phyloP scores from a whole-genome alignment of 2,329 filamentous ascomycete species.

The Gyromitra esculenta region DNA sequence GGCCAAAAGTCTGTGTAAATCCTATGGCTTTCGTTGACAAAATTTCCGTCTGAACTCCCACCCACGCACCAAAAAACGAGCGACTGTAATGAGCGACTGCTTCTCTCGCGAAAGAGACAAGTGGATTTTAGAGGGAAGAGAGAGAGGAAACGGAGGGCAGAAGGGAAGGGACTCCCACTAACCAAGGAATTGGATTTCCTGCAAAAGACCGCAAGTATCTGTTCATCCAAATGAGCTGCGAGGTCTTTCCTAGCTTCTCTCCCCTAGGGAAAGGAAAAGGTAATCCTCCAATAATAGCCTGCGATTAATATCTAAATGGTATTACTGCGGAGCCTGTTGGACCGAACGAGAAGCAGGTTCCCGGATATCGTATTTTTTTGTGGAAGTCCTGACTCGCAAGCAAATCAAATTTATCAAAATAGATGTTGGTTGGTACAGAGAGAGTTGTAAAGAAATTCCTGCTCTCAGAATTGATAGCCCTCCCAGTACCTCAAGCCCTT shows the following conservation, averaged over 20 bases:
- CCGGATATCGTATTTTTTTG: conserved; percentile 24
- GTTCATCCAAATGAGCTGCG: conserved; percentile 46
- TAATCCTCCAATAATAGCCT: conserved; percentile 37
- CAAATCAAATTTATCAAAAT: conserved; percentile 35
- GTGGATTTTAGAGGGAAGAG: conserved; percentile 12
- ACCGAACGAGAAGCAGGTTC: conserved; percentile 26
- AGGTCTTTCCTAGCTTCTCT: conserved; percentile 38
- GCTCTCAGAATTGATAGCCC: conserved; percentile 23
- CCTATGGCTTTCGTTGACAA: conserved; percentile 26
- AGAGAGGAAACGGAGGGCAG: conserved; percentile 3
- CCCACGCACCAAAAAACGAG: conserved; percentile 42
- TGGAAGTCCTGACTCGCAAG: conserved; percentile 25
- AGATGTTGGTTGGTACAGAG: conserved; percentile 15
- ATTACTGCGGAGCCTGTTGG: conserved; percentile 13
- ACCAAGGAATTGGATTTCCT: conserved; percentile 46
- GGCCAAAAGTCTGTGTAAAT: conserved; percentile 16
- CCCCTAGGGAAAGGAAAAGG: conserved; percentile 16
- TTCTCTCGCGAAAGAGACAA: conserved; percentile 38
- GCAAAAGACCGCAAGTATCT: conserved; percentile 31
- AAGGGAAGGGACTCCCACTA: conserved; percentile 24
- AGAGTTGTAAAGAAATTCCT: conserved; percentile 39
- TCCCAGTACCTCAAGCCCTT: background rate
- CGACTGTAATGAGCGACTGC: conserved; percentile 52
- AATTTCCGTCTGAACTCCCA: conserved; percentile 37
- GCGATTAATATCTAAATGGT: conserved; percentile 45